Conservation (phyloP, 2,329 filamentous ascomycete species). For the Colletotrichum sp. region DNA sequence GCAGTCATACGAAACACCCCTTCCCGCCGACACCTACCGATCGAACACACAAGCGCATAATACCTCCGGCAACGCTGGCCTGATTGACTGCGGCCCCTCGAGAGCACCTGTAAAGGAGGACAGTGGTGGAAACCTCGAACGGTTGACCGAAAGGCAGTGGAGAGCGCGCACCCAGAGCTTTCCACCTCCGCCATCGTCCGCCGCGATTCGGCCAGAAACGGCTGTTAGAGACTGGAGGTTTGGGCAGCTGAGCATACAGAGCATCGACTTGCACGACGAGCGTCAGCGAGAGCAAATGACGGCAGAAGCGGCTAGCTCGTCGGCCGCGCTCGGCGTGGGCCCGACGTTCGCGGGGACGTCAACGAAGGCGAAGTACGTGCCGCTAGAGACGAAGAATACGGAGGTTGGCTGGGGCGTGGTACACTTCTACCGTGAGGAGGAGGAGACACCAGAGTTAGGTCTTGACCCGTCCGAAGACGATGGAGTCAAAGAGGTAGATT, state of each 20-base stretch:
- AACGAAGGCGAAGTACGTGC: constrained; percentile 82
- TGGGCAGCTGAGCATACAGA: constrained; percentile 77
- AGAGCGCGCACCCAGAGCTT: constrained; percentile 44
- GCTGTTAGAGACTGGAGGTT: constrained; percentile 79
- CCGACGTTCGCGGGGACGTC: constrained; percentile 70
- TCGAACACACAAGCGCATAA: neutral
- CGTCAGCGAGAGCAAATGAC: constrained; percentile 34
- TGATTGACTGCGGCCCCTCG: constrained; percentile 57
- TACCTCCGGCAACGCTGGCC: constrained; percentile 24
- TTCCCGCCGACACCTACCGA: constrained; percentile 3
- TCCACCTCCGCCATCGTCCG: constrained; percentile 46
- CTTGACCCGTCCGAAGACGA: constrained; percentile 31
- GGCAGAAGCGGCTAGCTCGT: constrained; percentile 44
- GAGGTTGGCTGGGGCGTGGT: constrained; percentile 92
- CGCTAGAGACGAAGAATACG: constrained; percentile 73
- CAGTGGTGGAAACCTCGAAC: constrained; percentile 38
- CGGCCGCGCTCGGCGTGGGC: constrained; percentile 57
- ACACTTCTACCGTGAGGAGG: constrained; percentile 87
- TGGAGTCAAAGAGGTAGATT: constrained; percentile 61
- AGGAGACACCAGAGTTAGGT: constrained; percentile 69
- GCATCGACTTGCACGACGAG: constrained; percentile 70
- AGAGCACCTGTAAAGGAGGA: constrained; percentile 35
- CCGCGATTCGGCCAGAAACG: constrained; percentile 51
- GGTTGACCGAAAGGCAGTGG: constrained; percentile 45
- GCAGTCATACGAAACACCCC: constrained; percentile 17